These are phyloP conservation scores for Seiridium unicorne DNA, from an alignment of 2,329 filamentous ascomycete species.

Conservation along the genomic window DNA sequence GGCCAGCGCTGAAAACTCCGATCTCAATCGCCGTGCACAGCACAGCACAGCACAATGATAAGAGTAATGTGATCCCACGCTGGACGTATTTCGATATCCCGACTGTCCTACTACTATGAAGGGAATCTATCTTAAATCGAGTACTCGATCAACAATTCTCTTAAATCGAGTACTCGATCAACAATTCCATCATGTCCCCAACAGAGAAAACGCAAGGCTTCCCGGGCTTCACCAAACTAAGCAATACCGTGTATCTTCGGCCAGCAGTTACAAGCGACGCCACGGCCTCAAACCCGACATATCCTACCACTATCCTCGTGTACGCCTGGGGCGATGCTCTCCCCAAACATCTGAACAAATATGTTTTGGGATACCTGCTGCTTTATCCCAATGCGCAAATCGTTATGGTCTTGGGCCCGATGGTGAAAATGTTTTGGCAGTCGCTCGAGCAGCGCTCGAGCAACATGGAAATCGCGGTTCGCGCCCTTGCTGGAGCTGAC, in stretches of 20 bases:
- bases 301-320: constrained; percentile 48
- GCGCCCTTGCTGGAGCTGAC: constrained; percentile 31
- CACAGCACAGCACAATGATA: neutral
- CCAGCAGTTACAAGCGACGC: constrained; percentile 12
- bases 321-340: constrained; percentile 58
- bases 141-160: too few species aligned
- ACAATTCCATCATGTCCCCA: neutral
- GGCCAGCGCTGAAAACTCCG: neutral
- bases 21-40: neutral
- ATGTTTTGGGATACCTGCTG: constrained; percentile 47
- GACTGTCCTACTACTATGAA: too few species aligned
- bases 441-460: constrained; percentile 39
- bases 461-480: constrained; percentile 44
- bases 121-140: too few species aligned
- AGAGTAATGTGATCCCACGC: neutral
- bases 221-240: constrained; percentile 3
- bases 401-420: constrained; percentile 49
- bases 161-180: neutral
- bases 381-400: constrained; percentile 51
- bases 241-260: constrained; percentile 3
- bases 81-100: too few species aligned
- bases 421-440: constrained; percentile 43
- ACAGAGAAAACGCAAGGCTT: neutral
- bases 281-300: constrained; percentile 10
- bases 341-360: constrained; percentile 55